Evolutionary conservation across 768 basidiomycete species (phyloP).

Genomic region (Asterophora lycoperdoides): DNA sequence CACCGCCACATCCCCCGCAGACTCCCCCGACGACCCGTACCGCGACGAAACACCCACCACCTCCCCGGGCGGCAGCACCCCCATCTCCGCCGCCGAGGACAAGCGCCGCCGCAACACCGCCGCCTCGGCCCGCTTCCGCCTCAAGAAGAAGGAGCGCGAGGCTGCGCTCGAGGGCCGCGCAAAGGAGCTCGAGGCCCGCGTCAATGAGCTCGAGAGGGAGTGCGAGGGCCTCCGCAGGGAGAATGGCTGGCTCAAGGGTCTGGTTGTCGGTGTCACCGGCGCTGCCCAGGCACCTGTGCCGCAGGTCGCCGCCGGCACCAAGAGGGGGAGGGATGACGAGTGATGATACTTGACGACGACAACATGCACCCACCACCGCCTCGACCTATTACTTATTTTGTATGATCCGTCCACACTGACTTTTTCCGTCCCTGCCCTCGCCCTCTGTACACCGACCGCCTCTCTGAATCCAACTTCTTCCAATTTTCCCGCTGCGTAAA

Average conservation of each 20-base stretch:
- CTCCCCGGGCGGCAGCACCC: slow-evolving; percentile 10
- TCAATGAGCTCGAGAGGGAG: slow-evolving; percentile 82
- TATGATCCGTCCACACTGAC: slow-evolving; percentile 2
- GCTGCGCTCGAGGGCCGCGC: slow-evolving; percentile 80
- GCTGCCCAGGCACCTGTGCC: slow-evolving; percentile 43
- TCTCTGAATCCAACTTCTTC: neutral
- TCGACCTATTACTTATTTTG: slow-evolving; percentile 6
- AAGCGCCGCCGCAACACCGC: slow-evolving; percentile 93
- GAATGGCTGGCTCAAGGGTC: slow-evolving; percentile 89
- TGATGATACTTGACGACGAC: no score
- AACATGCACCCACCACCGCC: no score
- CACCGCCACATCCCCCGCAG: slow-evolving; percentile 24
- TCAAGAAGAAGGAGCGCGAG: slow-evolving; percentile 97
- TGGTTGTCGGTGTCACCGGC: slow-evolving; percentile 85
- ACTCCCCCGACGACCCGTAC: slow-evolving; percentile 25
- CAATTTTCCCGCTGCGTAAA: neutral
- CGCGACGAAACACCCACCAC: slow-evolving; percentile 25
- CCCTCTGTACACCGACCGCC: neutral
- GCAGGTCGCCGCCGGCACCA: slow-evolving; percentile 10
- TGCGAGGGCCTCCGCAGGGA: slow-evolving; percentile 85
- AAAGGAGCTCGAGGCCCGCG: slow-evolving; percentile 78
- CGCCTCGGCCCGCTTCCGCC: slow-evolving; percentile 86
- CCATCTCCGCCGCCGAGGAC: slow-evolving; percentile 66
- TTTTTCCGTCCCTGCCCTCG: neutral
- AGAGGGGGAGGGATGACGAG: slow-evolving; percentile 20